Evolutionary conservation across 177 flowering plant genomes (phyloP), one percentile per base, ranked within the genome.

Genomic region (Vitis hybrid): DNA sequence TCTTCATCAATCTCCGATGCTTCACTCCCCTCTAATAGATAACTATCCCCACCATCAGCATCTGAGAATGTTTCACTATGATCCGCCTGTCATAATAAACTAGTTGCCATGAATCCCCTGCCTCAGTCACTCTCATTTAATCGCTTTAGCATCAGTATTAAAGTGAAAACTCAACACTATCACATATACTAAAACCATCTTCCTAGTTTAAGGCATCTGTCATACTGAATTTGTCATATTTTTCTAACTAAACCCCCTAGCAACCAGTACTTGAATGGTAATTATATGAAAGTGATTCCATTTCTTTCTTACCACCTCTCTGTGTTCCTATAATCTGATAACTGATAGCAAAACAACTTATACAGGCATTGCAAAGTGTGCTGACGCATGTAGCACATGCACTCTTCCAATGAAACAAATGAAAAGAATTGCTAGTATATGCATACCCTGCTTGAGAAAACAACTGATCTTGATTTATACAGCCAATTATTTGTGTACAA

Each of bases 51-150:
- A 59, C 66, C 80, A 64, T 68, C 76, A 64, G 59, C 69, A 71
- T 72, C 80, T 2, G 68, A 30, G 15, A 71, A 54, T 21, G 70
- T 14, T 12, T 83, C 80, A 64, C 61, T 60, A 19, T 80, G 70
- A 70, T 82, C 83, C 56, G 64, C 85, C 88, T 85, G 82, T 59
- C 64, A 74, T 49, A 62, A 10, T 79, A 78, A 13, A 18, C 32
- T 62, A 64, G 30, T 17, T 51, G 39, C 51, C 70, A 45, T 65
- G 55, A 49, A 13, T 51, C 66, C 62, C 60, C 18, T 23, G 32
- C 67, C 23, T 14, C 11, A 11, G 48, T 51, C n/a, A 30, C n/a
- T 52, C 17, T 8, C 60, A 15, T 23, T 32, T 21, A 11, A 18
- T 2, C 67, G 30, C 59, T 30, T 62, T 59, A 26, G 30, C 13